phyloP scores from a whole-genome alignment of 176 grass and related monocot genomes.

The Ananas comosus region DNA sequence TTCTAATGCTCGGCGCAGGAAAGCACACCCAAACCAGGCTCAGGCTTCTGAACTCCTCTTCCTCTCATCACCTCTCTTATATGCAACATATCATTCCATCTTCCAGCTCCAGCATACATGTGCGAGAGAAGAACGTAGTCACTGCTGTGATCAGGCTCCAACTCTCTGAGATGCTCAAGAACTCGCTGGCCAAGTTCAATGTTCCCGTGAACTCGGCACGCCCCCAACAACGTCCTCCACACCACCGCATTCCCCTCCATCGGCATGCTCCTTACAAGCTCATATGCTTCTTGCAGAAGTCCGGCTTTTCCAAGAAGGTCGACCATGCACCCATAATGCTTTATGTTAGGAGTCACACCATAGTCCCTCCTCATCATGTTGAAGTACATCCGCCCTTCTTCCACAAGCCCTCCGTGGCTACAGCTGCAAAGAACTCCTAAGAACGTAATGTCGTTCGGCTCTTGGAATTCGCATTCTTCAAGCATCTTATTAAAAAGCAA shows the following conservation, averaged over 20 bases:
- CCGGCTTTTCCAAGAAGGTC: conserved; percentile 18
- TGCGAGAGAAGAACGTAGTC: conserved; percentile 24
- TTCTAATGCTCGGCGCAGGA: not conserved
- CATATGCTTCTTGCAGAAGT: conserved; percentile 11
- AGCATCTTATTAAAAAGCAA: conserved; percentile 19
- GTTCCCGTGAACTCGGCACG: conserved; percentile 14
- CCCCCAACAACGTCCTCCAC: conserved; percentile 21
- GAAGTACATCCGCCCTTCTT: conserved; percentile 11
- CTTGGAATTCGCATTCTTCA: not conserved
- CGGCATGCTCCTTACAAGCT: conserved; percentile 14
- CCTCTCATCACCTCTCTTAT: conserved; percentile 16
- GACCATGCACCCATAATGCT: conserved; percentile 17
- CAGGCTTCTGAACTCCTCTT: conserved; percentile 7
- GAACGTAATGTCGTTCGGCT: conserved; percentile 22
- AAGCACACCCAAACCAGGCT: conserved; percentile 13
- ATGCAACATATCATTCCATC: conserved; percentile 19
- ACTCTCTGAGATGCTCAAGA: conserved; percentile 4
- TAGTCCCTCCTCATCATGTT: conserved; percentile 18
- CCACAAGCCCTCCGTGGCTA: conserved; percentile 19
- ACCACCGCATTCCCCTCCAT: conserved; percentile 19
- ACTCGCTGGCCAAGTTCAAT: conserved; percentile 11
- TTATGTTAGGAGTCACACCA: conserved; percentile 9
- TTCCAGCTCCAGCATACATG: conserved; percentile 6
- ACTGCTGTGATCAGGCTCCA: conserved; percentile 21
- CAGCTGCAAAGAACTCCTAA: conserved; percentile 18